phyloP scores from a whole-genome alignment of 2,329 filamentous ascomycete genomes.

The Exophiala sp. region DNA sequence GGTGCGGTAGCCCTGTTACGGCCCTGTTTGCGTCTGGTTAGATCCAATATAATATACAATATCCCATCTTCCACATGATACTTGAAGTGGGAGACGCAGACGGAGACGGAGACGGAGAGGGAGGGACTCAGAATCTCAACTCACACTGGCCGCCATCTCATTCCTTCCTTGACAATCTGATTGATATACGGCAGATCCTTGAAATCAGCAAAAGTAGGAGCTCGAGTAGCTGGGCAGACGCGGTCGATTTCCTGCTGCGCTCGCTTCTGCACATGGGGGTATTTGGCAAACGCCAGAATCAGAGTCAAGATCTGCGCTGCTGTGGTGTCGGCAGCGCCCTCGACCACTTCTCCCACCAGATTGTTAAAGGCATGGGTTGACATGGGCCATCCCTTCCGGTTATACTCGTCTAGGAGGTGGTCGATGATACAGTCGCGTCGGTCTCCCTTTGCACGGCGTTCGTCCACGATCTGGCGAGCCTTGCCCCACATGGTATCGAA shows the following conservation, averaged over 20 bases:
- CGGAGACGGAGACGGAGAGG: too few relatives aligned
- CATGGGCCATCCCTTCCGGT: constrained; percentile 5
- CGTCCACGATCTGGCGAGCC: constrained; percentile 28
- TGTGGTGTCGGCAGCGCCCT: constrained; percentile 24
- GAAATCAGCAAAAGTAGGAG: constrained; percentile 31
- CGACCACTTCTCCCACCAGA: constrained; percentile 23
- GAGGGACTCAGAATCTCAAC: too few relatives aligned
- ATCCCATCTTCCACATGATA: too few relatives aligned
- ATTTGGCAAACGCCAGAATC: constrained; percentile 30
- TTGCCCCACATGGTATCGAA: constrained; percentile 40
- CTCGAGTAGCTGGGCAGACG: constrained; percentile 26
- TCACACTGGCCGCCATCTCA: constrained; percentile 34
- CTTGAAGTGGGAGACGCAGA: too few relatives aligned
- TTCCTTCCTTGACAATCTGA: constrained; percentile 33
- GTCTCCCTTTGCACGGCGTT: constrained; percentile 15
- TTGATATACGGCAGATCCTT: constrained; percentile 32
- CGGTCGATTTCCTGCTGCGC: constrained; percentile 33
- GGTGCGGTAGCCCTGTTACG: constrained; percentile 14
- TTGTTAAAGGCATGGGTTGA: constrained; percentile 10
- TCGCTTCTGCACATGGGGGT: constrained; percentile 17
- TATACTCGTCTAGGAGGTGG: constrained; percentile 34
- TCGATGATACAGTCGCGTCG: constrained; percentile 36
- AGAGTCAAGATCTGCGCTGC: constrained; percentile 25
- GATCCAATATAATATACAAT: too few relatives aligned
- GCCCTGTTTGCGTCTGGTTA: too few relatives aligned